Evolutionary conservation across 2,329 filamentous ascomycete genomes (phyloP).

Genomic region (Colletotrichum magnum): DNA sequence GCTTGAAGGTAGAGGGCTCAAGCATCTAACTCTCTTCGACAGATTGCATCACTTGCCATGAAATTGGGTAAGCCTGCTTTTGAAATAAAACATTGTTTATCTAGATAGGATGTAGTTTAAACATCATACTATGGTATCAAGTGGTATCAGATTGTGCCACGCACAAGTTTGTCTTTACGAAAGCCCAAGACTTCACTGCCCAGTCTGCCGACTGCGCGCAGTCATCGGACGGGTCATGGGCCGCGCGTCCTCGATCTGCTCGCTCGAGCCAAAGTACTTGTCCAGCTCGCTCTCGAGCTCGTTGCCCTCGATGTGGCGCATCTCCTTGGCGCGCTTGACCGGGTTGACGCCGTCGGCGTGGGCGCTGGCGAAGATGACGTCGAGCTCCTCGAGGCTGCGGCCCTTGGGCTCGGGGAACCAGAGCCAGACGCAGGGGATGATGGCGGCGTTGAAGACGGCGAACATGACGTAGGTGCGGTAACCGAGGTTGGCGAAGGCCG

Average conservation of each 20-base stretch:
- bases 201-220: conserved; percentile 1
- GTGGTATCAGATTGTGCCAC: too few relatives aligned
- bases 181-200: background rate
- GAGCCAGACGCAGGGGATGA: conserved; percentile 66
- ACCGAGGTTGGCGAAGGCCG: conserved; percentile 67
- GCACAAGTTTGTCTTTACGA: too few relatives aligned
- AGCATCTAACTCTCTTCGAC: too few relatives aligned
- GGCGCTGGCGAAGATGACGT: conserved; percentile 54
- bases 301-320: conserved; percentile 41
- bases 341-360: conserved; percentile 46
- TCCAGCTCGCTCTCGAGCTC: conserved; percentile 47
- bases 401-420: conserved; percentile 68
- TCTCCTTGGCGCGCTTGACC: conserved; percentile 46
- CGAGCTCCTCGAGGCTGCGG: conserved; percentile 74
- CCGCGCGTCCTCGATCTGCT: conserved; percentile 39
- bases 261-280: conserved; percentile 47
- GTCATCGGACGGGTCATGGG: conserved; percentile 35
- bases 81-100: too few relatives aligned
- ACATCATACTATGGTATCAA: too few relatives aligned
- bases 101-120: too few relatives aligned
- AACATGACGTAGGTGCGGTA: conserved; percentile 71
- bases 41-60: too few relatives aligned
- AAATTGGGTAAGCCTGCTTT: too few relatives aligned
- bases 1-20: too few relatives aligned
- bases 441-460: conserved; percentile 65